Evolutionary conservation across 805 yeast species (phyloP), one percentile per base, ranked within the genome.

Genomic region (Dipodascus albidus): DNA sequence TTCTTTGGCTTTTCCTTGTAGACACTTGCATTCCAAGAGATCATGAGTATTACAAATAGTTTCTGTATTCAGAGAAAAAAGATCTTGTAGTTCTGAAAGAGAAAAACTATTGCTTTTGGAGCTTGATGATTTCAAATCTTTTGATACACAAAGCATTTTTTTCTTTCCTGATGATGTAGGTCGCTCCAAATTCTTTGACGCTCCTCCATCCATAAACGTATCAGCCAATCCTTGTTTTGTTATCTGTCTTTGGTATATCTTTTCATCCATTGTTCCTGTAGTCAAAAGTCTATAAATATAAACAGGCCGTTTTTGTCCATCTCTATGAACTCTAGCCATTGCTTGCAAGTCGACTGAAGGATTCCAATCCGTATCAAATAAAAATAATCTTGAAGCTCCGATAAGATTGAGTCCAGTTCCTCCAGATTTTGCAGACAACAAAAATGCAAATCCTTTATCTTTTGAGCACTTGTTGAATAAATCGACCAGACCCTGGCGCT

Each of bases 311-410:
- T 69, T 78, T 65, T 93, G 99, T 0, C 99, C 99, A 66, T 91
- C 97, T 61, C 99, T 74, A 64, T 91, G 96, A 3, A 93, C 82
- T 57, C 99, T 72, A 1, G 97, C 96, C 95, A 91, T 87, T 0
- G 97, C 96, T 66, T 93, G 99, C 33, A 85, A 66, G 63, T 93
- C 99, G 11, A 83, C 76, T 0, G 96, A 80, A 0, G 99, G 99
- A 58, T 93, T 93, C 99, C 99, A 93, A 63, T 93, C 98, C 58
- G 93, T 87, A 64, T 93, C 99, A 63, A 87, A 85, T 21, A 93
- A 69, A 3, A 93, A 75, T 44, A 93, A 69, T 23, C 98, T 70
- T 0, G 95, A 87, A 0, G 95, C 99, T 0, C 98, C 99, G 33
- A 87, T 77, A 33, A 93, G 71, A 62, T 93, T 93, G 47, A 93